Evolutionary conservation across 1,284 basidiomycete genomes (phyloP).

Genomic region (Cystobasidiaceae sp.): DNA sequence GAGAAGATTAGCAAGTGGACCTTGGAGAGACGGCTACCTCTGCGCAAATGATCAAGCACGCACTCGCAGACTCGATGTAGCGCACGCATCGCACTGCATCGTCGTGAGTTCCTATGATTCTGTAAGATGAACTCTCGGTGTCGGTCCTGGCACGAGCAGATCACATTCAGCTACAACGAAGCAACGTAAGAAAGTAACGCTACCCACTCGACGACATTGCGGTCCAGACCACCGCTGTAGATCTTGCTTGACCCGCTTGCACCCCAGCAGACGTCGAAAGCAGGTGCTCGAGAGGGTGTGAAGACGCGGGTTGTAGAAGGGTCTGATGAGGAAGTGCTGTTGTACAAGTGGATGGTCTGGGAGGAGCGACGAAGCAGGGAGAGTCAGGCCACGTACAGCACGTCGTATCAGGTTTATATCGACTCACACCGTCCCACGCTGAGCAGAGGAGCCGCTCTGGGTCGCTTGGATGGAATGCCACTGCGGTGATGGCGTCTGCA

Average conservation of each 20-base stretch:
- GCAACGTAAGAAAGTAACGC: background rate
- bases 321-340: constrained; percentile 44
- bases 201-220: constrained; percentile 63
- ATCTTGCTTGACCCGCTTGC: constrained; percentile 56
- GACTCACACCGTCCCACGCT: constrained; percentile 79
- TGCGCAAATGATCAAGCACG: constrained; percentile 22
- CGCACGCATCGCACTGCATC: constrained; percentile 48
- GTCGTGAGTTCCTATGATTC: constrained; percentile 50
- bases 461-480: constrained; percentile 73
- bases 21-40: background rate
- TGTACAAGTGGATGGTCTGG: constrained; percentile 59
- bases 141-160: constrained; percentile 47
- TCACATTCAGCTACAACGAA: background rate
- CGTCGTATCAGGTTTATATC: background rate
- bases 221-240: constrained; percentile 70
- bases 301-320: constrained; percentile 43
- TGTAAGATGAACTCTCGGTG: constrained; percentile 48
- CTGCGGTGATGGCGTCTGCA: constrained; percentile 72
- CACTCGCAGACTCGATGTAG: constrained; percentile 48
- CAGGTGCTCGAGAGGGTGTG: constrained; percentile 34
- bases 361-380: constrained; percentile 6
- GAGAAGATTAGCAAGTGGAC: background rate
- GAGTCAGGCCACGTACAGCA: constrained; percentile 1
- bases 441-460: constrained; percentile 70
- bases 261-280: constrained; percentile 49